These are phyloP conservation scores for Lanzia echinophila DNA, from an alignment of 2,329 filamentous ascomycete genomes.

Conservation along the genomic window DNA sequence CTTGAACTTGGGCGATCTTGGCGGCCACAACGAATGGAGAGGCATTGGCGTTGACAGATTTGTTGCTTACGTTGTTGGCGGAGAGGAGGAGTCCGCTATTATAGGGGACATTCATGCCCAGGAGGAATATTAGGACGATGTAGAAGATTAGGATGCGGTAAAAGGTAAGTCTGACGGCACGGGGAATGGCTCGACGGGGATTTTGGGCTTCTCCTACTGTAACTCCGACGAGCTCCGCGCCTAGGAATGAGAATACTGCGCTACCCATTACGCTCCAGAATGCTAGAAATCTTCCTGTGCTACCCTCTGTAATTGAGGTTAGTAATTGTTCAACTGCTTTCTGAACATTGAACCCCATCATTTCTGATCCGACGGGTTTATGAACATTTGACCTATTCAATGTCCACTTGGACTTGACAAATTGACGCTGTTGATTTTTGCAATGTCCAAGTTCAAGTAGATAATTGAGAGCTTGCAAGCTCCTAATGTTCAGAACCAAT, in stretches of 20 bases:
- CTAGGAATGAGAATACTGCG: slow-evolving; percentile 57
- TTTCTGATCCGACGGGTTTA: too few species aligned
- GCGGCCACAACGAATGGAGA: slow-evolving; percentile 53
- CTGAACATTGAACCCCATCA: too few species aligned
- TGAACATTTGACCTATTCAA: too few species aligned
- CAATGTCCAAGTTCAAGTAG: too few species aligned
- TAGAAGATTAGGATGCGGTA: slow-evolving; percentile 59
- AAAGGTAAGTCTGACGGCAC: slow-evolving; percentile 55
- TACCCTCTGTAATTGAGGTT: slow-evolving; percentile 25
- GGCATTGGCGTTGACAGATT: slow-evolving; percentile 40
- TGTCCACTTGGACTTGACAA: too few species aligned
- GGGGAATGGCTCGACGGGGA: slow-evolving; percentile 59
- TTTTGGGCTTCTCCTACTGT: slow-evolving; percentile 60
- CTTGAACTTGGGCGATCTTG: slow-evolving; percentile 54
- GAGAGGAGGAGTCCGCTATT: slow-evolving; percentile 31
- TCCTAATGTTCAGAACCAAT: too few species aligned
- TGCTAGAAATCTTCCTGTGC: slow-evolving; percentile 48
- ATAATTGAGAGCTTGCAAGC: too few species aligned
- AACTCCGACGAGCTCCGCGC: slow-evolving; percentile 55
- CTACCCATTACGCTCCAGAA: slow-evolving; percentile 45
- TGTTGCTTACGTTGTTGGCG: slow-evolving; percentile 43
- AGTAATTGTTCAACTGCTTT: slow-evolving; percentile 1
- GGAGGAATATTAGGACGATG: slow-evolving; percentile 52
- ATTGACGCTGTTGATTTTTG: too few species aligned
- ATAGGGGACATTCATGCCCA: slow-evolving; percentile 58